Evolutionary conservation across 148 eudicot species (phyloP).

Genomic region (Chenopodium berlandieri): DNA sequence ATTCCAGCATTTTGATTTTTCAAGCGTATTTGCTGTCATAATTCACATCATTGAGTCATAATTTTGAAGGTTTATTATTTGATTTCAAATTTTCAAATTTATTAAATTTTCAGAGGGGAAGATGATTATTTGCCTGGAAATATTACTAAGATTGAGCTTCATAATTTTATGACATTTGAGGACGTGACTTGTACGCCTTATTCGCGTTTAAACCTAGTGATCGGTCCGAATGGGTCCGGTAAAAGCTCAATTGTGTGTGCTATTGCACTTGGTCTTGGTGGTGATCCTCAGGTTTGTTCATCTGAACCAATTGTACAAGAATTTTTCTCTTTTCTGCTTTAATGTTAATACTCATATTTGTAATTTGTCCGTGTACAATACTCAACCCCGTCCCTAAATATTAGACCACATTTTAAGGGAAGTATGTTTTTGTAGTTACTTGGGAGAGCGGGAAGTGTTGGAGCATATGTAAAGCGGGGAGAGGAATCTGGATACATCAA

Average conservation of each 20-base stretch:
- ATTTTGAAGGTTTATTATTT: slow-evolving; percentile 4
- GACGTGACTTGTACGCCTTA: slow-evolving; percentile 72
- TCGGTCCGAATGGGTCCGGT: slow-evolving; percentile 96
- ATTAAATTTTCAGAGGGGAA: slow-evolving; percentile 51
- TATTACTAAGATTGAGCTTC: slow-evolving; percentile 77
- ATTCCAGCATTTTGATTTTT: not conserved
- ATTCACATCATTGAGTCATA: not conserved
- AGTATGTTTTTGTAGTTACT: slow-evolving; percentile 56
- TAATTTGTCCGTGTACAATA: not conserved
- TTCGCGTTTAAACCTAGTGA: slow-evolving; percentile 79
- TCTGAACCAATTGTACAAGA: not conserved
- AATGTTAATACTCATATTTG: not conserved
- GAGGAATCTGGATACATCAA: slow-evolving; percentile 71
- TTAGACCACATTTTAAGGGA: not conserved
- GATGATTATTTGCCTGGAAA: slow-evolving; percentile 90
- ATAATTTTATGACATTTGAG: slow-evolving; percentile 85
- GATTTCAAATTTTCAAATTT: not conserved
- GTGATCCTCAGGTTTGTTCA: slow-evolving; percentile 77
- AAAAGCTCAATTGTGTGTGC: slow-evolving; percentile 95
- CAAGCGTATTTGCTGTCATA: not conserved
- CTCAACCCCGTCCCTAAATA: not conserved
- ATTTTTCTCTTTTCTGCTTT: not conserved
- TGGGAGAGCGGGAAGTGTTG: slow-evolving; percentile 79
- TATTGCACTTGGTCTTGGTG: slow-evolving; percentile 89
- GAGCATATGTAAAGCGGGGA: slow-evolving; percentile 90